A percentile compares a stretch with the other conserved stretches of the same genome.
Evolutionary conservation across 176 grass and related monocot genomes (phyloP).

Genomic region (Microstegium vimineum): DNA sequence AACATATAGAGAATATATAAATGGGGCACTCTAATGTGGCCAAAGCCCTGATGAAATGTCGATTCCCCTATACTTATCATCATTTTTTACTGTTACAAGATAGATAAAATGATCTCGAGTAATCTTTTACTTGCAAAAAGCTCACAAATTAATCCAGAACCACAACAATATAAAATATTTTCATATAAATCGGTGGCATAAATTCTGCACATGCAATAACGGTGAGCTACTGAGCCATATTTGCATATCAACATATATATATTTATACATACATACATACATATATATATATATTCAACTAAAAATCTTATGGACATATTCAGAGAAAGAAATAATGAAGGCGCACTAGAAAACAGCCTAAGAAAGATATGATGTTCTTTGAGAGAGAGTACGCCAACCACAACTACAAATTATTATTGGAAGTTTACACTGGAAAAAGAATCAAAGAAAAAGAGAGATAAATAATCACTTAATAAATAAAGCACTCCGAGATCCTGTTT

Average conservation of each 20-base stretch:
- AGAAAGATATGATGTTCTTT: neutral
- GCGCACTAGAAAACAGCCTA: neutral
- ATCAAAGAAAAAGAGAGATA: neutral
- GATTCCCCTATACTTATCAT: neutral
- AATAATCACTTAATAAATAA: neutral
- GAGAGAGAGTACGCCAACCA: neutral
- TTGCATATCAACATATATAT: neutral
- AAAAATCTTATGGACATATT: neutral
- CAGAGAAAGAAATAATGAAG: neutral
- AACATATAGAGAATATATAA: neutral
- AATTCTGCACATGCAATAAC: constrained; percentile 36
- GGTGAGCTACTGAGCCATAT: neutral
- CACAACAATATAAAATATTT: neutral
- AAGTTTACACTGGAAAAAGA: neutral
- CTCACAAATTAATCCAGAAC: neutral
- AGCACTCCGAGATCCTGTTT: neutral
- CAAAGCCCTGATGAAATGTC: neutral
- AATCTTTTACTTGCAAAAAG: neutral
- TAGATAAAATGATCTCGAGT: neutral
- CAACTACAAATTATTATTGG: neutral
- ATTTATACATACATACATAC: neutral
- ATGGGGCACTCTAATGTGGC: neutral
- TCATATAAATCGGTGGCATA: neutral
- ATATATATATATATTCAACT: neutral
- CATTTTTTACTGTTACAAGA: neutral